Conservation (phyloP, 768 basidiomycete genomes). For the Tricholomella constricta region DNA sequence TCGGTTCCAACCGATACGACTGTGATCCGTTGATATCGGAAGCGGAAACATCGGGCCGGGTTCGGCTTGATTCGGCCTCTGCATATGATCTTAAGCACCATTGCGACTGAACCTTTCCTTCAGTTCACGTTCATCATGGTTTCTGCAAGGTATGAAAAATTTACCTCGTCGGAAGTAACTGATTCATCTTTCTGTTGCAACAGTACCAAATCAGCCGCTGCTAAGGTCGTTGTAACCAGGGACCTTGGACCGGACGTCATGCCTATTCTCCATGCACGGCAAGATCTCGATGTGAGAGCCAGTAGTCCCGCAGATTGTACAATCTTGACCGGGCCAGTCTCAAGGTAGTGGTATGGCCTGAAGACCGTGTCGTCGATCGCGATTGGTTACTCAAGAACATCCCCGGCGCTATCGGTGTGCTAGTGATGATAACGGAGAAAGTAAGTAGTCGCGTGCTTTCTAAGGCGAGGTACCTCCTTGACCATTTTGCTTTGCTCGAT, state of each 20-base stretch:
- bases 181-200: background rate
- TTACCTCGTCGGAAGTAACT: too few species aligned
- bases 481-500: background rate
- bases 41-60: too few species aligned
- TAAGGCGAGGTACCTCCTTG: background rate
- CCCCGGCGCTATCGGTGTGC: conserved; percentile 60
- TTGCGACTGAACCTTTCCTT: too few species aligned
- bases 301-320: background rate
- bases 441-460: conserved; percentile 34
- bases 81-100: too few species aligned
- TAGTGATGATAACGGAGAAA: conserved; percentile 73
- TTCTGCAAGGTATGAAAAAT: background rate
- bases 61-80: too few species aligned
- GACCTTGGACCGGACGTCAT: conserved; percentile 66
- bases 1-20: too few species aligned
- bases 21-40: too few species aligned
- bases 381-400: conserved; percentile 77
- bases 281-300: conserved; percentile 54
- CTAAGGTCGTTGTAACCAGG: conserved; percentile 58
- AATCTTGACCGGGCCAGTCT: conserved; percentile 13
- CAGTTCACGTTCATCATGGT: conserved; percentile 1
- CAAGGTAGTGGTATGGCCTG: conserved; percentile 36
- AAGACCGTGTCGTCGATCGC: conserved; percentile 58
- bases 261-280: conserved; percentile 49
- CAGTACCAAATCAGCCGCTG: conserved; percentile 5